Evolutionary conservation across 768 basidiomycete species (phyloP).

Genomic region (Calocybe indica): DNA sequence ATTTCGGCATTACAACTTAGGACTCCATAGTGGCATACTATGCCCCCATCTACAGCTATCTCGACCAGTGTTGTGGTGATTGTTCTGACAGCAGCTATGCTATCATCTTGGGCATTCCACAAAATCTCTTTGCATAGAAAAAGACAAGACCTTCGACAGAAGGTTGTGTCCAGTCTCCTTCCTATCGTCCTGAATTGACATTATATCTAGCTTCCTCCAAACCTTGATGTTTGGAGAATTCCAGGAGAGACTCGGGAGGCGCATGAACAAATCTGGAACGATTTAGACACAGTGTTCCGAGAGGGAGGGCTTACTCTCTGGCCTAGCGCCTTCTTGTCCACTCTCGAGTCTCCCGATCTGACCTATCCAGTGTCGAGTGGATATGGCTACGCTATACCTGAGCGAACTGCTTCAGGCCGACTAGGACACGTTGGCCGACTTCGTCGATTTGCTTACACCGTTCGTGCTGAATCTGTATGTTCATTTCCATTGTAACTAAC

Average conservation of each 20-base stretch:
- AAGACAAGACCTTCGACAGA: no score
- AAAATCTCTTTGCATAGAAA: no score
- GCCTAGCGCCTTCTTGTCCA: background rate
- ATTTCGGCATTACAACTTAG: no score
- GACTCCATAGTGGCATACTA: no score
- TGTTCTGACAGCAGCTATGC: no score
- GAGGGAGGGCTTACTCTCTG: background rate
- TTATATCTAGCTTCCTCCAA: background rate
- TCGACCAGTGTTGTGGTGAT: no score
- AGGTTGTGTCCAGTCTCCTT: no score
- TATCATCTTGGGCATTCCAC: no score
- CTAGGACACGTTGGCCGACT: background rate
- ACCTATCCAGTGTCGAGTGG: background rate
- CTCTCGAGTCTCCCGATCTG: background rate
- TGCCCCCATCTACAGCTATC: no score
- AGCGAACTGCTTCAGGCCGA: background rate
- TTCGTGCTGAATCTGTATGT: no score
- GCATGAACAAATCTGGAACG: background rate
- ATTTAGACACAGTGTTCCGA: background rate
- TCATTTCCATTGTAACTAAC: no score
- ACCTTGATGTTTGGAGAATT: background rate
- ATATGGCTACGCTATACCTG: slow-evolving; percentile 1
- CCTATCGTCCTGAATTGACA: no score
- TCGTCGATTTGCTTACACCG: background rate
- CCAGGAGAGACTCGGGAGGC: background rate